These are phyloP conservation scores for Lentinula detonsa DNA, from an alignment of 768 basidiomycete species.

Conservation along the genomic window DNA sequence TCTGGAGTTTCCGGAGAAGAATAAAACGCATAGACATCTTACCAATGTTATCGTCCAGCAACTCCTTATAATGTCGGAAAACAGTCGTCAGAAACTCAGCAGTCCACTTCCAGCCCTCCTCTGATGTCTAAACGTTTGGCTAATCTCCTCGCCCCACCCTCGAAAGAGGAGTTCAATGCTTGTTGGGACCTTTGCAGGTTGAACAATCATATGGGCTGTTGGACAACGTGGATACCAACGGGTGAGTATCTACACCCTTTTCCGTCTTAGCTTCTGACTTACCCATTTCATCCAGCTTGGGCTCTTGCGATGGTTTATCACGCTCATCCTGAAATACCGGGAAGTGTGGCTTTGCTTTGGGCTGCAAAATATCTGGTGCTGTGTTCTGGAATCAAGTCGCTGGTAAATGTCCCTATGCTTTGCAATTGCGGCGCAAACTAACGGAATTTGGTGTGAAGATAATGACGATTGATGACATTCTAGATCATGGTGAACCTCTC, in stretches of 20 bases:
- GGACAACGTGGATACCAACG: conserved; percentile 23
- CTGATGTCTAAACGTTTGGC: conserved; percentile 1
- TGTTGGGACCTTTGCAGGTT: conserved; percentile 27
- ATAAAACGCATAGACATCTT: not conserved
- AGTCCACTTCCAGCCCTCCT: not conserved
- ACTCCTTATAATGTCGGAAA: not conserved
- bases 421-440: not conserved
- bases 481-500: conserved; percentile 2
- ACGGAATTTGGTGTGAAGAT: not conserved
- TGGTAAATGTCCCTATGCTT: conserved; percentile 14
- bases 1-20: not conserved
- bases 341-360: conserved; percentile 11
- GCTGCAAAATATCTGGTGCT: conserved; percentile 20
- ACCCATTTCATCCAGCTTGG: conserved; percentile 15
- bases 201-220: conserved; percentile 26
- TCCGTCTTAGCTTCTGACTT: not conserved
- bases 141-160: conserved; percentile 13
- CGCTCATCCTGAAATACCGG: conserved; percentile 16
- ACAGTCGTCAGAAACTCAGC: not conserved
- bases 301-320: conserved; percentile 25
- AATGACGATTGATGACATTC: conserved; percentile 8
- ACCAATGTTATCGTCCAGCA: not conserved
- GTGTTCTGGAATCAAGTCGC: conserved; percentile 24
- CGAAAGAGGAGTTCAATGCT: conserved; percentile 16
- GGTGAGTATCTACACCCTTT: conserved; percentile 10